Evolutionary conservation across 306 rosid genomes (phyloP), one percentile per base, ranked within the genome.

Genomic region (Ormosia semicastrata): DNA sequence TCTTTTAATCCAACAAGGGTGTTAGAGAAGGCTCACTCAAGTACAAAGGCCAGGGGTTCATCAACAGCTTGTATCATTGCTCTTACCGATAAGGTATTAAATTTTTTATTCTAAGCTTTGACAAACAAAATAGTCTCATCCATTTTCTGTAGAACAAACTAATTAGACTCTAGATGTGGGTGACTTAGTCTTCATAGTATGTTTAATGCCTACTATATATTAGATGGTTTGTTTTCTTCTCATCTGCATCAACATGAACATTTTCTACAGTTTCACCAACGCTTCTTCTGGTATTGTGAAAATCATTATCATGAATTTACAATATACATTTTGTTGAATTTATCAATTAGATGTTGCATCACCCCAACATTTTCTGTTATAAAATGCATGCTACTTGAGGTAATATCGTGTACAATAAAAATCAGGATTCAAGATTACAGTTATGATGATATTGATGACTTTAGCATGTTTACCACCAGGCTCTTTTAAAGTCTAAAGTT

Each of bases 11-110:
- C 88, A 0, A 80, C 80, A 84, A 87, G 86, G 79, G 97, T 92
- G 80, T 86, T 92, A 68, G 92, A 89, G 85, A 92, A 88, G 86
- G 97, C 97, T 66, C 92, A 89, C 81, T 85, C 86, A 47, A 47
- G 77, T 63, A 74, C 89, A 17, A 92, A 76, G 65, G 90, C 92
- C 14, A 81, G 77, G 88, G 97, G 94, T 76, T 92, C 97, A 43
- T 92, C 97, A 69, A 92, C 97, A 49, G 97, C 92, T 75, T 92
- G 94, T 83, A 88, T 92, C 75, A 82, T 92, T 81, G 84, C 88
- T 68, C 94, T 92, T 67, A 81, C 88, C 0, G 90, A 90, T 32
- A 86, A 90, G 94, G 94, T 92, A 66, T 72, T 72, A 62, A 12
- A n/a, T 34, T 41, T 37, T 39, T 39, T 63, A 11, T 69, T 74